A percentile compares a stretch with the other conserved stretches of the same genome.
Conservation (phyloP, 2,329 filamentous ascomycete species). For the Alternaria postmessia region DNA sequence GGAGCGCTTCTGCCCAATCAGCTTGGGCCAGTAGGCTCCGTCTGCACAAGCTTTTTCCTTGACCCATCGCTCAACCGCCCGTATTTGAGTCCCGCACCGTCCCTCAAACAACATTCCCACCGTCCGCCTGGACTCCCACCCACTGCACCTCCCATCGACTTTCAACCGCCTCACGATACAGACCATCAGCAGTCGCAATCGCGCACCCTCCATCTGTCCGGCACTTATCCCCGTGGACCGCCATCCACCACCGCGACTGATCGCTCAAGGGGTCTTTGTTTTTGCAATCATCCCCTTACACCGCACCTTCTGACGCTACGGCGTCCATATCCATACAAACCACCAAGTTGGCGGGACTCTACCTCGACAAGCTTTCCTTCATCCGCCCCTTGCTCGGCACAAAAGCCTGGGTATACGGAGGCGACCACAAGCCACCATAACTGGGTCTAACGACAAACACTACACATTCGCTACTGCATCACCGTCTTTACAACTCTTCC, state of each 20-base stretch:
- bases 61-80: conserved; percentile 11
- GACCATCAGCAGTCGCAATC: conserved; percentile 14
- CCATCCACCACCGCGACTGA: conserved; percentile 40
- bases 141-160: not conserved
- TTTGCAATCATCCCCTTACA: conserved; percentile 28
- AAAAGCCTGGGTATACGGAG: conserved; percentile 93
- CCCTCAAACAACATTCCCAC: conserved; percentile 27
- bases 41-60: conserved; percentile 17
- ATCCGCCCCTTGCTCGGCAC: conserved; percentile 91
- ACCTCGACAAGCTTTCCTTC: conserved; percentile 74
- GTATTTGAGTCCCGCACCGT: conserved; percentile 21
- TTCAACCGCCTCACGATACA: conserved; percentile 2
- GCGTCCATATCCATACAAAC: conserved; percentile 58
- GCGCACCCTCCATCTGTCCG: conserved; percentile 18
- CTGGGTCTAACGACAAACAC: conserved; percentile 57
- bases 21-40: conserved; percentile 2
- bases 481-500: conserved; percentile 32
- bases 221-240: conserved; percentile 25
- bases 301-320: conserved; percentile 44
- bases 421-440: conserved; percentile 95
- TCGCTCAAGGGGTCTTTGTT: conserved; percentile 27
- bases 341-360: conserved; percentile 95
- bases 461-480: conserved; percentile 25
- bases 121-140: conserved; percentile 39
- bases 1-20: conserved; percentile 22